phyloP scores from a whole-genome alignment of 371 early-diverging fungal genomes.

The Mortierella polycephala region DNA sequence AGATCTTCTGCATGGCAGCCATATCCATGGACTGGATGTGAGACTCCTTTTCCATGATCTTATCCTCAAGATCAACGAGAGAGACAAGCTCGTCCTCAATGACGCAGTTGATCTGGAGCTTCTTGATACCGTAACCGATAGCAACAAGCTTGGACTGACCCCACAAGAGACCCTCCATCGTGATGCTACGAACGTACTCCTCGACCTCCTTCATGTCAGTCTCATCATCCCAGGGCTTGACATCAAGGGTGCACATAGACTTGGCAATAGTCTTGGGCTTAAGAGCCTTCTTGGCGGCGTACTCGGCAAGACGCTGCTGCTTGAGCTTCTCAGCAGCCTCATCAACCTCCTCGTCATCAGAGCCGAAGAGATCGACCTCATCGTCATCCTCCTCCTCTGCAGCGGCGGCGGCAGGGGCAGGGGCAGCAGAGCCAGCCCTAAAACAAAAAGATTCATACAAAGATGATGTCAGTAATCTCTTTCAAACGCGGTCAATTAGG shows the following conservation, averaged over 20 bases:
- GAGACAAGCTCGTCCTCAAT: constrained; percentile 93
- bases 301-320: constrained; percentile 91
- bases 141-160: constrained; percentile 82
- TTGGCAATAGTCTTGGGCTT: constrained; percentile 95
- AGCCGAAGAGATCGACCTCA: constrained; percentile 96
- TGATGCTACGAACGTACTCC: constrained; percentile 75
- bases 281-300: constrained; percentile 91
- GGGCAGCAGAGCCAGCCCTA: constrained; percentile 58
- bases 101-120: constrained; percentile 94
- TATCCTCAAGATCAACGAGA: constrained; percentile 84
- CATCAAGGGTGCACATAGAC: constrained; percentile 91
- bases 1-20: constrained; percentile 94
- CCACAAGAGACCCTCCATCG: constrained; percentile 94
- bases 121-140: constrained; percentile 94
- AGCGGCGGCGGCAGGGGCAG: constrained; percentile 61
- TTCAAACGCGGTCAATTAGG: not conserved
- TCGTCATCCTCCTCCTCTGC: constrained; percentile 87
- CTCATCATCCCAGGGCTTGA: constrained; percentile 99
- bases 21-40: constrained; percentile 95
- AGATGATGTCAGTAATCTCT: constrained; percentile 11
- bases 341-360: constrained; percentile 94
- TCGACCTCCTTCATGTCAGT: constrained; percentile 88
- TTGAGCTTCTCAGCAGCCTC: constrained; percentile 91
- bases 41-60: too few species aligned
- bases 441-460: constrained; percentile 26